A percentile compares a stretch with the other conserved stretches of the same genome.
These are phyloP conservation scores for Gaeumannomyces sp. DNA, from an alignment of 2,329 filamentous ascomycete species.

Conservation along the genomic window DNA sequence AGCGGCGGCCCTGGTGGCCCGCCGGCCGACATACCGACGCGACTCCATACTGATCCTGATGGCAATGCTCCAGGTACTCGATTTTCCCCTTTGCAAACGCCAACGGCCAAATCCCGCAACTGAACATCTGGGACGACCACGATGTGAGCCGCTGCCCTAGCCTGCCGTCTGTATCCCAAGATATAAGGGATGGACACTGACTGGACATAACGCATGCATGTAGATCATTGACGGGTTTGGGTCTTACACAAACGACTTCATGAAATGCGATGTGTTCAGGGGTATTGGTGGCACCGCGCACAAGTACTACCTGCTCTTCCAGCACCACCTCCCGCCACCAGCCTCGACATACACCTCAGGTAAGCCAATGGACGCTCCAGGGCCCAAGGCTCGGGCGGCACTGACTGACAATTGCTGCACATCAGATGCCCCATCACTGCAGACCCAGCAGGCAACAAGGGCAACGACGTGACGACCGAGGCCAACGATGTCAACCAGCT, in stretches of 20 bases:
- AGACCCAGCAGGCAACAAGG: conserved; percentile 9
- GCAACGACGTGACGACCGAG: conserved; percentile 23
- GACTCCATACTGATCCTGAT: background rate
- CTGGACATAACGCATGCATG: conserved; percentile 31
- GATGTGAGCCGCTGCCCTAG: conserved; percentile 47
- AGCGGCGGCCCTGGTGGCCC: background rate
- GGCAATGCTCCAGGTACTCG: conserved; percentile 47
- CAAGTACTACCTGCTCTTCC: conserved; percentile 98
- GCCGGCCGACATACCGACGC: background rate
- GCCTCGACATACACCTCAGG: conserved; percentile 80
- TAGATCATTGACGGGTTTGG: conserved; percentile 89
- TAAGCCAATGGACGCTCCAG: conserved; percentile 17
- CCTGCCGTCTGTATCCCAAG: background rate
- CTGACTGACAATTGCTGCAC: background rate
- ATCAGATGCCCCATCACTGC: conserved; percentile 45
- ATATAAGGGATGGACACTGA: background rate
- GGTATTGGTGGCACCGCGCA: conserved; percentile 88
- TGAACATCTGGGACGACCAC: conserved; percentile 98
- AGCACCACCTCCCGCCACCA: conserved; percentile 86
- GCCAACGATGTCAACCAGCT: conserved; percentile 66
- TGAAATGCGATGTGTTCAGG: conserved; percentile 72
- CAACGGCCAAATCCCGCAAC: conserved; percentile 86
- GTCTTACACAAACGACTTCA: conserved; percentile 89
- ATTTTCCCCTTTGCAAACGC: conserved; percentile 79
- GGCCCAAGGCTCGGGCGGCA: background rate